These are phyloP conservation scores for Mimosa bimucronata DNA, from an alignment of 306 rosid genomes.

Conservation along the genomic window DNA sequence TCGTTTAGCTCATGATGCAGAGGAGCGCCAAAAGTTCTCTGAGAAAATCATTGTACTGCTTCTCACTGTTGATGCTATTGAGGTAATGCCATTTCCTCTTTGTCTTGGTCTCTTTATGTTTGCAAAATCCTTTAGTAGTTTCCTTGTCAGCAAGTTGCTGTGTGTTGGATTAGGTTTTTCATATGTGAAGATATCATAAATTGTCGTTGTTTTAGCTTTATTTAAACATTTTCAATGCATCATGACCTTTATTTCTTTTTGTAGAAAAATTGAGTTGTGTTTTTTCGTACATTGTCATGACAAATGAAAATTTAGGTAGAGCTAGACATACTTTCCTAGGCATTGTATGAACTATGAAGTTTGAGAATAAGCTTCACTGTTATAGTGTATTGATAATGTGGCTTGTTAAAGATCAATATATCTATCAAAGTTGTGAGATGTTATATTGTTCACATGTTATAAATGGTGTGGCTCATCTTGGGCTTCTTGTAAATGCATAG, in stretches of 20 bases:
- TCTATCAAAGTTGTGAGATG: neutral
- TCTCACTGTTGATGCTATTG: constrained; percentile 74
- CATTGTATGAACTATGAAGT: neutral
- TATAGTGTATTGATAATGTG: neutral
- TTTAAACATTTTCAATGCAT: neutral
- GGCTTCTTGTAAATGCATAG: neutral
- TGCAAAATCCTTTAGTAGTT: neutral
- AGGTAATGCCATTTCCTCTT: constrained; percentile 40
- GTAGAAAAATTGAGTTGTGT: neutral
- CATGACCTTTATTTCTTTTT: neutral
- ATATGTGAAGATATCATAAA: neutral
- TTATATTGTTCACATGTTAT: neutral
- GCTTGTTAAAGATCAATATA: neutral
- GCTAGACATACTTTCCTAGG: neutral
- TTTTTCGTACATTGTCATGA: neutral
- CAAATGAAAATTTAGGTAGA: neutral
- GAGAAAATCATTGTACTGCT: constrained; percentile 73
- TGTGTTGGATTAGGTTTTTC: neutral
- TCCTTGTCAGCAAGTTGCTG: neutral
- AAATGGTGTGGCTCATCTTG: neutral
- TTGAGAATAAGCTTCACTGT: neutral
- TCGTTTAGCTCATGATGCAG: constrained; percentile 53
- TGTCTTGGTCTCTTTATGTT: neutral
- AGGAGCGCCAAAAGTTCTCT: constrained; percentile 63
- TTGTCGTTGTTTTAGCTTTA: neutral